phyloP scores from a whole-genome alignment of 805 yeast genomes.

The Wickerhamomyces tratensis region DNA sequence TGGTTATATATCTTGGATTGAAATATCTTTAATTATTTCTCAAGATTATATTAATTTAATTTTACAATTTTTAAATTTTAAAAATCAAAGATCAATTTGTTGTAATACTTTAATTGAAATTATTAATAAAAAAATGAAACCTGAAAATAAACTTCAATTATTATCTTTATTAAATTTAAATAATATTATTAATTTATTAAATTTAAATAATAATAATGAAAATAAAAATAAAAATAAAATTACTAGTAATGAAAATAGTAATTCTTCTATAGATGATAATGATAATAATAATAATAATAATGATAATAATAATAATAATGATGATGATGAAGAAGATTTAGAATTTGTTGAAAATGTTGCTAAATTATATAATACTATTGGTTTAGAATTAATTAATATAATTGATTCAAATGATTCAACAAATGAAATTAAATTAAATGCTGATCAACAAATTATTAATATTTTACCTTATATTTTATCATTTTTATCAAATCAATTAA shows the following conservation, averaged over 20 bases:
- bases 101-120: constrained; percentile 50
- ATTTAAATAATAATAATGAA: constrained; percentile 26
- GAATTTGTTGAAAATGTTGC: constrained; percentile 75
- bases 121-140: constrained; percentile 69
- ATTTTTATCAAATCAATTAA: constrained; percentile 74
- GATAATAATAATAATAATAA: no score
- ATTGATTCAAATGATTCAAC: constrained; percentile 44
- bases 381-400: constrained; percentile 64
- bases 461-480: constrained; percentile 65
- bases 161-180: constrained; percentile 62
- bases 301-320: constrained; percentile 17
- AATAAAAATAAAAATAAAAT: no score
- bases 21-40: constrained; percentile 50
- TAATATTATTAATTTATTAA: constrained; percentile 32
- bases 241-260: constrained; percentile 12
- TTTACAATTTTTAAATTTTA: constrained; percentile 3
- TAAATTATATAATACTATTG: constrained; percentile 62
- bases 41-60: constrained; percentile 14
- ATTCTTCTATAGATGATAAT: no score
- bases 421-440: constrained; percentile 25
- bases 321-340: constrained; percentile 25
- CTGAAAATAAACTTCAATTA: constrained; percentile 53
- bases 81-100: constrained; percentile 8
- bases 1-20: constrained; percentile 88
- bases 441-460: constrained; percentile 42